These are phyloP conservation scores for Suhomyces prunicola DNA, from an alignment of 805 yeast genomes.

Conservation along the genomic window DNA sequence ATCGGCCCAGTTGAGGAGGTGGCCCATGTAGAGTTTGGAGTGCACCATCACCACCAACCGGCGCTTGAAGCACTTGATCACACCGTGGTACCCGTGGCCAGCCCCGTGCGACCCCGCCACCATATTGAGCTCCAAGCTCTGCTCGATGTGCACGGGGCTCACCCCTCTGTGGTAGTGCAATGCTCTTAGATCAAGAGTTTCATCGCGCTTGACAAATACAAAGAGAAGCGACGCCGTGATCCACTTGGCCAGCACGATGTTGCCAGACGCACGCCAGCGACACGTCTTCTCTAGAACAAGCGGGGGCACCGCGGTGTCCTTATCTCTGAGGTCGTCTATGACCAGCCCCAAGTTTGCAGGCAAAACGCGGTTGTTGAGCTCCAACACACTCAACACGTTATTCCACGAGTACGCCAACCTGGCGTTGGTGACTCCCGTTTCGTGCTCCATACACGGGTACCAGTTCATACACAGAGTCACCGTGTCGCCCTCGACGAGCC, in stretches of 20 bases:
- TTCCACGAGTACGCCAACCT: slow-evolving; percentile 68
- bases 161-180: not conserved
- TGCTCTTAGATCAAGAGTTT: not conserved
- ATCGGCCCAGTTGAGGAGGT: slow-evolving; percentile 70
- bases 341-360: slow-evolving; percentile 25
- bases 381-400: slow-evolving; percentile 55
- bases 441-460: slow-evolving; percentile 53
- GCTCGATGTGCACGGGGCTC: not conserved
- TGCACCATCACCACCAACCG: slow-evolving; percentile 16
- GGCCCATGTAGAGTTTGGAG: slow-evolving; percentile 51
- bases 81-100: no score
- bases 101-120: no score
- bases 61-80: slow-evolving; percentile 18
- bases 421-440: slow-evolving; percentile 25
- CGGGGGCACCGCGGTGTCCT: slow-evolving; percentile 32
- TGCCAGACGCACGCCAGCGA: slow-evolving; percentile 17
- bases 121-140: not conserved
- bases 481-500: slow-evolving; percentile 9
- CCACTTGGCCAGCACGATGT: slow-evolving; percentile 58
- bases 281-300: slow-evolving; percentile 24
- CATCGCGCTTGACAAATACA: slow-evolving; percentile 15
- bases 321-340: slow-evolving; percentile 32
- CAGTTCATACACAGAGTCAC: slow-evolving; percentile 45
- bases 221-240: slow-evolving; percentile 25
- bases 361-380: slow-evolving; percentile 39